Base-by-base conservation (phyloP, 306 rosid species). In the Citrullus mucosospermus region DNA sequence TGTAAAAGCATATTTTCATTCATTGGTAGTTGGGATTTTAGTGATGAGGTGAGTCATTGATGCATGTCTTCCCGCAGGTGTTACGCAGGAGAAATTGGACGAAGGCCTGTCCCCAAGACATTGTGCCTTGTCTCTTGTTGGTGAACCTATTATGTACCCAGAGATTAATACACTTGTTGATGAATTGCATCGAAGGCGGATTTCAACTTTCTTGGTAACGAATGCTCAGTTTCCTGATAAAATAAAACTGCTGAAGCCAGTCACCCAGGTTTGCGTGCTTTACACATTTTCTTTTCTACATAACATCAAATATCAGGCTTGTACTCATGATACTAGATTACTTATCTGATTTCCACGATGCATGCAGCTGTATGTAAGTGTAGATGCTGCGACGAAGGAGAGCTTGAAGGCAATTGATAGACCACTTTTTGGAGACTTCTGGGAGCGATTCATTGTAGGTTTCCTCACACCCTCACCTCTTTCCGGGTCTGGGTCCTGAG, bases 131-230 rank as follows among this genome's bases (percentile, higher is more conserved):
- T 95, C 99, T 32, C 97, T 95, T 87, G 99, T 95, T 82, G 99
- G 99, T 56, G 99, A 95, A 83, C 99, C 97, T 25, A 95, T 95
- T 48, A 95, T 95, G 97, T 95, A 95, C 81, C 99, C 99, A 15
- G 97, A 92, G 90, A 95, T 95, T 69, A 92, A 95, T 79, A 28
- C 89, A 70, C 97, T 95, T 22, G 88, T 95, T 71, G 97, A 91
- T 84, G 99, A 92, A 85, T 88, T 95, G 81, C 97, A 95, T 75
- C 86, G 36, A 43, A 85, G 97, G 79, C 86, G 89, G 65, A 92
- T 95, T 80, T 95, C 99, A 67, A 95, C 99, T 71, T 95, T 95
- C 84, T 87, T 95, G 43, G 97, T 95, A 39, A 95, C 99, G 77
- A 95, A 95, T 86, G 99, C 99, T 70, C 99, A 92, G 82, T 95